A percentile compares a stretch with the other conserved stretches of the same genome.
These are phyloP conservation scores for Chrysoporthe deuterocubensis DNA, from an alignment of 2,329 filamentous ascomycete species.

Conservation along the genomic window DNA sequence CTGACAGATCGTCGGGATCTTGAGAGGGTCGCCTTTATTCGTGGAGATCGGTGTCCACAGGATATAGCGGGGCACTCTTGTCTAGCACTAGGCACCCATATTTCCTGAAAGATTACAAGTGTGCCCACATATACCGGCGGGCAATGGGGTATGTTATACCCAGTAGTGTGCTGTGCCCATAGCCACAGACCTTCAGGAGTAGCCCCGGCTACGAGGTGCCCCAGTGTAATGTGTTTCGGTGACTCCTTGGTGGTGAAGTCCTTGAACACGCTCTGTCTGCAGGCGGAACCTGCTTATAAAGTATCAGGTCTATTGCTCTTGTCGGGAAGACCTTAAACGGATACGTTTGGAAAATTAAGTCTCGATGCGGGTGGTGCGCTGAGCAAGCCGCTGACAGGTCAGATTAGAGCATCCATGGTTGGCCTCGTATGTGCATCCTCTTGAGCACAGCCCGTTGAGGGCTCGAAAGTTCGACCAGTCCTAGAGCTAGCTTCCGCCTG, in stretches of 20 bases:
- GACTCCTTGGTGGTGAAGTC: too few relatives aligned
- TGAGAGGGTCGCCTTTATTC: not conserved
- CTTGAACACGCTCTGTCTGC: too few relatives aligned
- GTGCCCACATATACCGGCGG: not conserved
- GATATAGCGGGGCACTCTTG: not conserved
- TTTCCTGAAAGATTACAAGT: not conserved
- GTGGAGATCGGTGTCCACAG: not conserved
- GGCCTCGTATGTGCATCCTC: not conserved
- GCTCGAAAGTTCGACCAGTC: not conserved
- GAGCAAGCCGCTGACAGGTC: not conserved
- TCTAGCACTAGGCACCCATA: conserved; percentile 2
- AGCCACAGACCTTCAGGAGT: not conserved
- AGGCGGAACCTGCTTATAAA: not conserved
- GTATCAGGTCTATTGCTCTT: too few relatives aligned
- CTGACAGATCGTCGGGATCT: not conserved
- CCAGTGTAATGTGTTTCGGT: not conserved
- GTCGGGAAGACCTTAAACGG: not conserved
- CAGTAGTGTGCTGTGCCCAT: not conserved
- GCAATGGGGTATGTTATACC: not conserved
- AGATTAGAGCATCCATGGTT: not conserved
- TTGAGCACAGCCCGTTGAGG: not conserved
- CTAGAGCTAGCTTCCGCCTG: not conserved
- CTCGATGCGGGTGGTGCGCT: not conserved
- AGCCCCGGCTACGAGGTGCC: not conserved
- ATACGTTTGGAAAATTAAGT: not conserved